These are phyloP conservation scores for Mycena kentingensis DNA, from an alignment of 768 basidiomycete genomes.

Conservation along the genomic window DNA sequence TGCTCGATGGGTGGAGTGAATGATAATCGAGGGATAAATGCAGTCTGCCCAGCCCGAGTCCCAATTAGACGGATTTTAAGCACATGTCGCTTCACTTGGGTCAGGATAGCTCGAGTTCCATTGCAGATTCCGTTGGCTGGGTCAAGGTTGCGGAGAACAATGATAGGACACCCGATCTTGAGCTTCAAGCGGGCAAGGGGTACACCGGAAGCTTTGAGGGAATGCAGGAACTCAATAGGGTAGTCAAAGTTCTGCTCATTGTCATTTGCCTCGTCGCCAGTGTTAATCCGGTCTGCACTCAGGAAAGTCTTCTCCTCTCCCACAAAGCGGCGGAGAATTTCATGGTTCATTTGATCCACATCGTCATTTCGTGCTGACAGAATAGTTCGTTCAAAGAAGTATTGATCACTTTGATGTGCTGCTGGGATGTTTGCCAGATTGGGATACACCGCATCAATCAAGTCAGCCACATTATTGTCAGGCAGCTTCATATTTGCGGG, in stretches of 20 bases:
- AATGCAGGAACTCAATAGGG: slow-evolving; percentile 34
- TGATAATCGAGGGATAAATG: slow-evolving; percentile 37
- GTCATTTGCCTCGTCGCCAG: slow-evolving; percentile 26
- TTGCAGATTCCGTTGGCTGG: slow-evolving; percentile 36
- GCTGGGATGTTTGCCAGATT: background rate
- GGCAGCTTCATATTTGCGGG: slow-evolving; percentile 3
- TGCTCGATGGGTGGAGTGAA: slow-evolving; percentile 16
- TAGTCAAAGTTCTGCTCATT: slow-evolving; percentile 20
- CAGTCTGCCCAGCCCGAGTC: slow-evolving; percentile 31
- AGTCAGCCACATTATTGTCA: background rate
- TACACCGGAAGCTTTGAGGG: slow-evolving; percentile 33
- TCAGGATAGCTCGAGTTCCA: slow-evolving; percentile 36
- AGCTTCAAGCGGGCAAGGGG: slow-evolving; percentile 33
- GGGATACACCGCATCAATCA: background rate
- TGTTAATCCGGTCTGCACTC: slow-evolving; percentile 37
- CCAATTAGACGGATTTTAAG: slow-evolving; percentile 36
- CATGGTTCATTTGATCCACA: slow-evolving; percentile 36
- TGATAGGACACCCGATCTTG: slow-evolving; percentile 36
- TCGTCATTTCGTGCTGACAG: slow-evolving; percentile 36
- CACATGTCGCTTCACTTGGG: slow-evolving; percentile 26
- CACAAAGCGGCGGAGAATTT: slow-evolving; percentile 25
- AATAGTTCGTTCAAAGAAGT: slow-evolving; percentile 38
- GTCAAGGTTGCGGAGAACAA: slow-evolving; percentile 42
- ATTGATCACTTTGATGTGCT: slow-evolving; percentile 24
- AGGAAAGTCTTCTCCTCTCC: slow-evolving; percentile 26